Conservation (phyloP, 2,329 filamentous ascomycete species). For the Aspergillus clavatus region DNA sequence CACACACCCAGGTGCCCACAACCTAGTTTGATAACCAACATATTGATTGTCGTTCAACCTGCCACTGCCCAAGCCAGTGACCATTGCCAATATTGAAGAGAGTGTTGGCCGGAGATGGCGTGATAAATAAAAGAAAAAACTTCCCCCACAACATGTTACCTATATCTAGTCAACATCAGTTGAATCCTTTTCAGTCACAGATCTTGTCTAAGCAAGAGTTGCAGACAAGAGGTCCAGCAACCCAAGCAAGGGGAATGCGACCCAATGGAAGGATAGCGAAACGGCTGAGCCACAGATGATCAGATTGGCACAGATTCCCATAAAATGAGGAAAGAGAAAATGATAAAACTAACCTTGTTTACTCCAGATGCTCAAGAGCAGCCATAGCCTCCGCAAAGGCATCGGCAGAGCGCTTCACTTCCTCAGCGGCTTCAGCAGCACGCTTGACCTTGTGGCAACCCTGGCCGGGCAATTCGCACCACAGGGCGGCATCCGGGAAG, state of each 20-base stretch:
- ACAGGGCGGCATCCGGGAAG: conserved; percentile 21
- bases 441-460: conserved; percentile 58
- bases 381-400: conserved; percentile 31
- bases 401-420: conserved; percentile 34
- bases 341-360: conserved; percentile 17
- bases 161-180: not conserved
- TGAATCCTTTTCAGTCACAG: too few relatives aligned
- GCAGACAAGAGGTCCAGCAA: not conserved
- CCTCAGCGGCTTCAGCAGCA: conserved; percentile 61
- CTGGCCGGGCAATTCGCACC: conserved; percentile 32
- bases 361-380: conserved; percentile 23
- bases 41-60: not conserved
- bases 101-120: not conserved
- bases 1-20: not conserved
- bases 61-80: not conserved
- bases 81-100: not conserved
- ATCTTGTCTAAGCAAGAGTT: not conserved
- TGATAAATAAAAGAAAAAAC: not conserved
- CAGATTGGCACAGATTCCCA: too few relatives aligned
- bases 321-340: not conserved
- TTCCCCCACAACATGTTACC: not conserved
- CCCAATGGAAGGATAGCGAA: too few relatives aligned
- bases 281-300: too few relatives aligned
- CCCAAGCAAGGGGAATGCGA: not conserved
- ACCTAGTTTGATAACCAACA: not conserved